Base-by-base conservation (phyloP, 2,329 filamentous ascomycete species). In the Stemphylium lycopersici region DNA sequence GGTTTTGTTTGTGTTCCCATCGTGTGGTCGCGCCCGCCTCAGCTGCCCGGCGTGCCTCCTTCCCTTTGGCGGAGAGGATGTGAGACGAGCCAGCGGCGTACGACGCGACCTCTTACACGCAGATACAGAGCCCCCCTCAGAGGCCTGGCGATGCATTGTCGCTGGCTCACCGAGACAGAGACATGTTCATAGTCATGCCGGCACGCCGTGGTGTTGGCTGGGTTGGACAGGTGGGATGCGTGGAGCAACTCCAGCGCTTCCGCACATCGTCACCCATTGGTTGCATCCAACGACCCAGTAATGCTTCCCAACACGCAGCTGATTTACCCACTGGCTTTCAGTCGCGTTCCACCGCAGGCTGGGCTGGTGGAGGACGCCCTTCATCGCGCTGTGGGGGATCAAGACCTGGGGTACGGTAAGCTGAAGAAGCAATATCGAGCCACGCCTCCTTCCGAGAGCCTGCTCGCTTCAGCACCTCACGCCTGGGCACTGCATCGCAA, bases 321-420 rank as follows among this genome's bases (percentile, higher is more conserved):
- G 53, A 54, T 54, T 44, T 55, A 52, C 49, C 47, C 62, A 60
- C 44, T 58, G 59, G 52, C 54, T 50, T 59, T 56, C 29, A 44
- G 44, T 58, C 33, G 57, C 32, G 59, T 68, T 60, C 44, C 65
- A 68, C 65, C 18, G 46, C 62, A 62, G 63, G 42, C 31, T 16
- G 39, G 50, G n/a, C 58, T 55, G 52, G 46, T 44, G 29, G 40
- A 57, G 37, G 29, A 52, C 53, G 45, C 49, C 49, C 31, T 36
- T 55, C 44, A 48, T 38, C 22, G 22, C 49, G 26, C 52, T 59
- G 63, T 59, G 63, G 65, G 59, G 61, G 57, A 47, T 47, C 52
- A 48, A 51, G 58, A 50, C 57, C 62, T 59, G 65, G 63, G 62
- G 62, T 62, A 65, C 56, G 51, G 45, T 41, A 55, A 44, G 57